Conservation (phyloP, 371 early-diverging fungal species). For the Mortierella sp. region DNA sequence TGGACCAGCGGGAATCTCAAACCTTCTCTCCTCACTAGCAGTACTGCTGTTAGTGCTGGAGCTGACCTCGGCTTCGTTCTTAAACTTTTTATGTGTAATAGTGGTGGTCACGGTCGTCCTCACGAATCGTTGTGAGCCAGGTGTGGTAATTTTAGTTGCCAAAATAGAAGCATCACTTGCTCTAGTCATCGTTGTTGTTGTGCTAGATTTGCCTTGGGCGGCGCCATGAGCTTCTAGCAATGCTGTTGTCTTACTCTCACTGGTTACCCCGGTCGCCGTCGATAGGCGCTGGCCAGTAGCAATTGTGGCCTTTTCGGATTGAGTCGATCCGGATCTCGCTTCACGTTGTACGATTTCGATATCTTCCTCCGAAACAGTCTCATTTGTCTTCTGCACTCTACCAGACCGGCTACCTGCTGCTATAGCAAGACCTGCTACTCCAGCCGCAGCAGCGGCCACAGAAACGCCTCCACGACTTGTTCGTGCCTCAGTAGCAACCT, state of each 20-base stretch:
- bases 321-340: background rate
- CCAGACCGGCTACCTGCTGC: slow-evolving; percentile 10
- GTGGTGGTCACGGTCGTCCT: slow-evolving; percentile 49
- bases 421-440: slow-evolving; percentile 9
- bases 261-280: background rate
- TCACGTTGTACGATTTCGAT: background rate
- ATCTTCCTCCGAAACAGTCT: background rate
- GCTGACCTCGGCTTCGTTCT: slow-evolving; percentile 29
- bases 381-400: background rate
- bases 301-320: background rate
- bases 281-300: background rate
- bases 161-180: background rate
- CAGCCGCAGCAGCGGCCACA: slow-evolving; percentile 4
- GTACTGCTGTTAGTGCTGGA: slow-evolving; percentile 25
- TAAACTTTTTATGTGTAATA: slow-evolving; percentile 39
- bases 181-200: background rate
- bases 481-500: background rate
- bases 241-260: background rate
- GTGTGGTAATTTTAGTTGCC: slow-evolving; percentile 27
- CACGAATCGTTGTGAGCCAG: slow-evolving; percentile 40
- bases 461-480: slow-evolving; percentile 7
- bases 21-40: slow-evolving; percentile 34
- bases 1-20: slow-evolving; percentile 49
- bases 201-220: background rate
- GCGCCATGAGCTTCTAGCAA: background rate